Percentiles rank a stretch among this genome's conserved stretches.
phyloP scores from a whole-genome alignment of 768 basidiomycete genomes.

The Tephrocybe sp. region DNA sequence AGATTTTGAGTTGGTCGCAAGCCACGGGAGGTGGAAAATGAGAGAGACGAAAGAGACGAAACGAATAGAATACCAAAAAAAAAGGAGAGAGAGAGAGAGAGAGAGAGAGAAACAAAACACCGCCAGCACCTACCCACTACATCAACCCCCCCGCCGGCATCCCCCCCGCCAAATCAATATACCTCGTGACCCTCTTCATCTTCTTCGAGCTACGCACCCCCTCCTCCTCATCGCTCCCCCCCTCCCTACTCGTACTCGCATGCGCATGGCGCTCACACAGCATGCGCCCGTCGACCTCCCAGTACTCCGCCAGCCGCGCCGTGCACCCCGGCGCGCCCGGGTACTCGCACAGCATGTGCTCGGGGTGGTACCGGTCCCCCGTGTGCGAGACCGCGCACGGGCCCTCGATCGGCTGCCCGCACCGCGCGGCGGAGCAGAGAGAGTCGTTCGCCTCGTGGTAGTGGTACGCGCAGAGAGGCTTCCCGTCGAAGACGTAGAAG shows the following conservation, averaged over 20 bases:
- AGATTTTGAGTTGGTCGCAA: neutral
- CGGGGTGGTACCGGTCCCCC: slow-evolving; percentile 83
- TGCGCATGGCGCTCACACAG: slow-evolving; percentile 82
- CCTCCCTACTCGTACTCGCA: slow-evolving; percentile 16
- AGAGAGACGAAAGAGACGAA: neutral
- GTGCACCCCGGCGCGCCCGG: slow-evolving; percentile 46
- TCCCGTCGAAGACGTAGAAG: slow-evolving; percentile 90
- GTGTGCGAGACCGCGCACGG: slow-evolving; percentile 86
- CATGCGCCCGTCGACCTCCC: slow-evolving; percentile 85
- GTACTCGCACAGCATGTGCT: slow-evolving; percentile 84
- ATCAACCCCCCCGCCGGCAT: slow-evolving; percentile 11
- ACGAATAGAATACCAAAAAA: neutral
- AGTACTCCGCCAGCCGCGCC: slow-evolving; percentile 76
- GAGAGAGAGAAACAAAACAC: neutral
- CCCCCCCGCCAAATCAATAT: slow-evolving; percentile 65
- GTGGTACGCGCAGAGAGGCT: slow-evolving; percentile 89
- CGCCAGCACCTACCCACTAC: slow-evolving; percentile 6
- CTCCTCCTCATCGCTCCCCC: slow-evolving; percentile 27
- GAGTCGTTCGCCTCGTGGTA: slow-evolving; percentile 93
- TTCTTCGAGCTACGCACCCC: slow-evolving; percentile 48
- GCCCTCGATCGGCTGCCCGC: slow-evolving; percentile 90
- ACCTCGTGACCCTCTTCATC: slow-evolving; percentile 77
- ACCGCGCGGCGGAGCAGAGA: slow-evolving; percentile 74
- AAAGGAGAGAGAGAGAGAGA: neutral
- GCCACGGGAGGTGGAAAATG: neutral